A percentile compares a stretch with the other conserved stretches of the same genome.
These are phyloP conservation scores for Pichia thaimueangensis DNA, from an alignment of 805 yeast species.

Conservation along the genomic window DNA sequence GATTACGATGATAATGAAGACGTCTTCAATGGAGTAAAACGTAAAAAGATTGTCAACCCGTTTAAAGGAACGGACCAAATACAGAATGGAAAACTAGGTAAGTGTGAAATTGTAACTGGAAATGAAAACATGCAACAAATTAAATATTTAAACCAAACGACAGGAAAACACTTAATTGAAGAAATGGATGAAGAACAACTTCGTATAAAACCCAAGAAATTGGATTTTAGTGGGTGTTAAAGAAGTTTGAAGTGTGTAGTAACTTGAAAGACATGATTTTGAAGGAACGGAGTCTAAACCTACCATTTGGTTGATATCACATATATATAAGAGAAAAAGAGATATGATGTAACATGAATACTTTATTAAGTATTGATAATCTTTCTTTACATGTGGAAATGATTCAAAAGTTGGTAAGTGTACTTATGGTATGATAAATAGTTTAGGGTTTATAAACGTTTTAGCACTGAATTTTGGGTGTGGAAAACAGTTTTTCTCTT, in stretches of 20 bases:
- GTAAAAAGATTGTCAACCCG: slow-evolving; percentile 22
- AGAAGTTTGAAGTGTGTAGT: background rate
- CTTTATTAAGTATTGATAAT: too few relatives aligned
- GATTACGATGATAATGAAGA: slow-evolving; percentile 8
- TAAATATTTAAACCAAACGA: slow-evolving; percentile 21
- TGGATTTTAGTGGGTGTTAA: slow-evolving; percentile 26
- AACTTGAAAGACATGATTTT: too few relatives aligned
- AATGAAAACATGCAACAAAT: slow-evolving; percentile 11
- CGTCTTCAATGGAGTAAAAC: slow-evolving; percentile 16
- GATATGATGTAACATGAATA: too few relatives aligned
- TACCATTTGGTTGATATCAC: too few relatives aligned
- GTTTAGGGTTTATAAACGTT: too few relatives aligned
- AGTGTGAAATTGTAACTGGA: background rate
- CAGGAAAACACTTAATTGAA: slow-evolving; percentile 30
- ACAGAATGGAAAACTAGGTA: background rate
- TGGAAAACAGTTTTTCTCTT: too few relatives aligned
- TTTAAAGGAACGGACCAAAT: slow-evolving; percentile 14
- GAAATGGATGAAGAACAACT: slow-evolving; percentile 30
- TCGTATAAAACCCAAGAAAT: slow-evolving; percentile 33
- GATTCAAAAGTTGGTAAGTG: too few relatives aligned
- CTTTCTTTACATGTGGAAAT: too few relatives aligned
- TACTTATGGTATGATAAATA: too few relatives aligned
- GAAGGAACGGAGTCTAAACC: too few relatives aligned
- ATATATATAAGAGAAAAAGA: too few relatives aligned
- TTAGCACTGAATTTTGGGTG: too few relatives aligned